phyloP scores from a whole-genome alignment of 306 rosid genomes.

The Cicer arietinum region DNA sequence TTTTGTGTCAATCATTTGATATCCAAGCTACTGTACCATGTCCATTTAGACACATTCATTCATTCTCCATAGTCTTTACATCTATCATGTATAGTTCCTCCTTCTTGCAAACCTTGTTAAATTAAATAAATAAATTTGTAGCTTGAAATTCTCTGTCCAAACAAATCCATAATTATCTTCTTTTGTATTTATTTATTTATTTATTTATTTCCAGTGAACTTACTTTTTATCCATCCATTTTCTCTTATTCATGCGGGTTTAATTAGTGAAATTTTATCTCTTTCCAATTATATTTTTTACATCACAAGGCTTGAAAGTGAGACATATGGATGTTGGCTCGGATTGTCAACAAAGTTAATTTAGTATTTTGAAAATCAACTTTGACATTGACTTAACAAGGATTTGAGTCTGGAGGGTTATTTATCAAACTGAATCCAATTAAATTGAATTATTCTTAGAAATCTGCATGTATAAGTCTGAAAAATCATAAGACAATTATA shows the following conservation, averaged over 20 bases:
- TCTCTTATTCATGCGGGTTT: neutral
- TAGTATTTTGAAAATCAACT: no score
- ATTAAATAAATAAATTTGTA: neutral
- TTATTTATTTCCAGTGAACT: neutral
- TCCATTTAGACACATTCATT: neutral
- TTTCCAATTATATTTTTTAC: no score
- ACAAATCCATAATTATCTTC: neutral
- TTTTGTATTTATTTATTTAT: neutral
- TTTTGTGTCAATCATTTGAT: conserved; percentile 34
- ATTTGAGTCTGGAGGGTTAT: no score
- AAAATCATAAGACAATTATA: no score
- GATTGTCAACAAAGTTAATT: no score
- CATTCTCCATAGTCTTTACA: no score
- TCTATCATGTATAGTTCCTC: neutral
- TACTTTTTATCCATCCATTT: neutral
- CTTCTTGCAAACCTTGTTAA: neutral
- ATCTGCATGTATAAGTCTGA: no score
- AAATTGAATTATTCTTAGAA: no score
- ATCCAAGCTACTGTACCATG: conserved; percentile 6
- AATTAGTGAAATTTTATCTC: neutral
- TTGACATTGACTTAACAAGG: no score
- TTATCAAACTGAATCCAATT: no score
- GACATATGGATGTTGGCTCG: no score
- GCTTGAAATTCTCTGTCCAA: neutral
- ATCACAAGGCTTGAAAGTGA: no score